Evolutionary conservation across 768 basidiomycete species (phyloP).

Genomic region (Amanita pseudoporphyria): DNA sequence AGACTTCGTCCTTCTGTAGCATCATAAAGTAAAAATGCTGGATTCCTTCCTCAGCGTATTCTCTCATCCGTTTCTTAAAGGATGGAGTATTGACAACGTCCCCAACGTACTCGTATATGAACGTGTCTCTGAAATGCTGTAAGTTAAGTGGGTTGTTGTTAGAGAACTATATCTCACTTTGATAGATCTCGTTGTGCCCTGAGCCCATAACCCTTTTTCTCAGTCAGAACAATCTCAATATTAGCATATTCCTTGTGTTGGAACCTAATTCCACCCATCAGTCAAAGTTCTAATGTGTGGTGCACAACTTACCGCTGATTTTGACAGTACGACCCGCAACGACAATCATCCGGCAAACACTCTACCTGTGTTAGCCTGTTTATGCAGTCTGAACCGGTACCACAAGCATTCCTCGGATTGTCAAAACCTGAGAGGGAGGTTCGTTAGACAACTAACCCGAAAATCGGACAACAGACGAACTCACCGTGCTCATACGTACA

Average conservation of each 20-base stretch:
- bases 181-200: slow-evolving; percentile 61
- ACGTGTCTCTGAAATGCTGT: slow-evolving; percentile 53
- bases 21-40: slow-evolving; percentile 99
- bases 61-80: slow-evolving; percentile 90
- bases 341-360: slow-evolving; percentile 86
- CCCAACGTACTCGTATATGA: slow-evolving; percentile 97
- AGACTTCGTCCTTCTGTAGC: slow-evolving; percentile 93
- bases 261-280: slow-evolving; percentile 46
- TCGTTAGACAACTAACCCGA: not conserved
- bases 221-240: slow-evolving; percentile 87
- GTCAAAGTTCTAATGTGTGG: slow-evolving; percentile 7
- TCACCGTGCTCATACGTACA: slow-evolving; percentile 77
- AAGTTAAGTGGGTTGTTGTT: slow-evolving; percentile 1
- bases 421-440: slow-evolving; percentile 41
- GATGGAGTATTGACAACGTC: slow-evolving; percentile 85
- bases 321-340: slow-evolving; percentile 70
- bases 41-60: slow-evolving; percentile 89
- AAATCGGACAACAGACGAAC: slow-evolving; percentile 26
- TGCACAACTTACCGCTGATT: slow-evolving; percentile 72
- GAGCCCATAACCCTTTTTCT: slow-evolving; percentile 93
- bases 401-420: slow-evolving; percentile 64
- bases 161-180: slow-evolving; percentile 37
- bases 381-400: slow-evolving; percentile 87
- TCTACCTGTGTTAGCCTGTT: slow-evolving; percentile 96
- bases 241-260: slow-evolving; percentile 76